Evolutionary conservation across 345 rosid species (phyloP).

Genomic region (thale cress (Arabidopsis thaliana)): DNA sequence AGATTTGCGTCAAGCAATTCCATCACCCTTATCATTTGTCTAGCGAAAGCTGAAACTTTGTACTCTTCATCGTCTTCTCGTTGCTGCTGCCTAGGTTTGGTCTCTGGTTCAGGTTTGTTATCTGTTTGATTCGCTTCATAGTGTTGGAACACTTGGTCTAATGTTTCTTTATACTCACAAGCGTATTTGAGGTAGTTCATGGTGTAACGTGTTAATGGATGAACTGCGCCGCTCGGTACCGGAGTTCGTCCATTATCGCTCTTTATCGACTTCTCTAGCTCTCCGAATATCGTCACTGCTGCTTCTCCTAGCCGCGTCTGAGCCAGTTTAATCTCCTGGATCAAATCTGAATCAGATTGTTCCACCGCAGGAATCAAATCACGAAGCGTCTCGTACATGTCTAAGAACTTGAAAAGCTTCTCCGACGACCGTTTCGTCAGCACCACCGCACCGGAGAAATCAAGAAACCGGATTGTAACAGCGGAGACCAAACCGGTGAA

Average conservation of each 20-base stretch:
- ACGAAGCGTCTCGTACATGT: constrained; percentile 72
- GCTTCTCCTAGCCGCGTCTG: constrained; percentile 66
- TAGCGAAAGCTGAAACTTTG: constrained; percentile 49
- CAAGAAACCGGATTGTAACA: constrained; percentile 59
- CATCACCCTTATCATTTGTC: constrained; percentile 60
- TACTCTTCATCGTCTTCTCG: constrained; percentile 40
- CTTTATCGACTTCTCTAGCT: constrained; percentile 78
- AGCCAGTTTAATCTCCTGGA: constrained; percentile 46
- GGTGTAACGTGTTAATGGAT: constrained; percentile 86
- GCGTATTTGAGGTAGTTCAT: constrained; percentile 85
- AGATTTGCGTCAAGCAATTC: constrained; percentile 73
- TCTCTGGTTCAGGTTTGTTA: constrained; percentile 33
- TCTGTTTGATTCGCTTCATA: constrained; percentile 36
- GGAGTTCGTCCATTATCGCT: constrained; percentile 63
- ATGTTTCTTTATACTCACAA: constrained; percentile 71
- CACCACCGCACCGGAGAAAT: constrained; percentile 67
- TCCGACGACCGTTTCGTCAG: constrained; percentile 69
- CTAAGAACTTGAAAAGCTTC: constrained; percentile 81
- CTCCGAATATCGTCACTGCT: constrained; percentile 64
- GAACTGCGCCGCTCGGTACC: constrained; percentile 84
- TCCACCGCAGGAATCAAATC: constrained; percentile 52
- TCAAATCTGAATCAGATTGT: constrained; percentile 49
- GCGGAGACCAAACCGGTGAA: constrained; percentile 56
- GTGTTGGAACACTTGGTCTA: constrained; percentile 68
- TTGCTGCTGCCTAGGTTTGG: constrained; percentile 22